Evolutionary conservation across 2,329 filamentous ascomycete genomes (phyloP).

Genomic region (Botrytis tulipae): DNA sequence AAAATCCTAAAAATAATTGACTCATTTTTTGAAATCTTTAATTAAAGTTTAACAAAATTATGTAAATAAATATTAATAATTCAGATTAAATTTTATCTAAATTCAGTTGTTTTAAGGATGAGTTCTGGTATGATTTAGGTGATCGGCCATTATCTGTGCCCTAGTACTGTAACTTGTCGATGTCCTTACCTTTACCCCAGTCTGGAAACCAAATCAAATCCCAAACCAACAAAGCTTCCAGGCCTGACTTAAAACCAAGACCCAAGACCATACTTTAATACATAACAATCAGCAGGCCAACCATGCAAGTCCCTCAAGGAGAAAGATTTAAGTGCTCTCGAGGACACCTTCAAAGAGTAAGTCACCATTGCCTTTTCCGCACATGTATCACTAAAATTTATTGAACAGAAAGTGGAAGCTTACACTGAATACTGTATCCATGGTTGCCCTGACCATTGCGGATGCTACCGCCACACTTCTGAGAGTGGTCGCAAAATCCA

Average conservation of each 20-base stretch:
- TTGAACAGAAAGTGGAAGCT: background rate
- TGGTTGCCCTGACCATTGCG: background rate
- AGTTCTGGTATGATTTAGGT: no score
- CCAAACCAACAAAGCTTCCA: background rate
- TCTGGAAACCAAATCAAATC: background rate
- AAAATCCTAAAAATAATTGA: no score
- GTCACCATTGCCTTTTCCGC: background rate
- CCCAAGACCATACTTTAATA: background rate
- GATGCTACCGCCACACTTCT: no score
- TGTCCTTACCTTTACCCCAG: no score
- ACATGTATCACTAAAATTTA: background rate
- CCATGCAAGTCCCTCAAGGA: background rate
- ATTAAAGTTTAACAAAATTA: no score
- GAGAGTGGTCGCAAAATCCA: background rate
- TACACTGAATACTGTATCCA: background rate
- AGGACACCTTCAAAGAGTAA: background rate
- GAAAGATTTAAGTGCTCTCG: no score
- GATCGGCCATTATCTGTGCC: no score
- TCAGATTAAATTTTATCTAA: no score
- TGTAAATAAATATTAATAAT: no score
- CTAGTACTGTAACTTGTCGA: no score
- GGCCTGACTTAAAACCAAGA: background rate
- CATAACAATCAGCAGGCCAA: background rate
- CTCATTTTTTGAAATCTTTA: no score
- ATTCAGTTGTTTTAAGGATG: no score